Evolutionary conservation across 2,329 filamentous ascomycete species (phyloP).

Genomic region (Penicillium thymicola): DNA sequence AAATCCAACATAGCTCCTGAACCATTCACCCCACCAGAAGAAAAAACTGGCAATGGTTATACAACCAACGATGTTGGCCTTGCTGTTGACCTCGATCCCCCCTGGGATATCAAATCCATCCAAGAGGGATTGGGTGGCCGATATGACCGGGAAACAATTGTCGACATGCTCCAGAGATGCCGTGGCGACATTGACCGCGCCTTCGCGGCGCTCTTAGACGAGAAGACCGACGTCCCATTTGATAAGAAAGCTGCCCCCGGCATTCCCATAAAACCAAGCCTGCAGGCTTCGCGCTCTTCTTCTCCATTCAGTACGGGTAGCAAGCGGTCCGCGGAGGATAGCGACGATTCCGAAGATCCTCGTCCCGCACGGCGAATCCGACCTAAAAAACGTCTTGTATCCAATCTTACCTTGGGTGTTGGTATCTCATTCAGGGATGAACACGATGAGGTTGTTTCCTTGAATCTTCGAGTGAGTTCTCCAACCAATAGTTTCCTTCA

Average conservation of each 20-base stretch:
- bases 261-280: slow-evolving; percentile 30
- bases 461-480: slow-evolving; percentile 33
- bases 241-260: slow-evolving; percentile 22
- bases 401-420: slow-evolving; percentile 36
- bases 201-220: slow-evolving; percentile 52
- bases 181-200: slow-evolving; percentile 54
- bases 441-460: slow-evolving; percentile 38
- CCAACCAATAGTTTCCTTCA: neutral
- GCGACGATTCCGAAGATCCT: slow-evolving; percentile 37
- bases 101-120: slow-evolving; percentile 57
- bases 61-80: slow-evolving; percentile 12
- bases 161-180: slow-evolving; percentile 51
- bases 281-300: slow-evolving; percentile 41
- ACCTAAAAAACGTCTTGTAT: slow-evolving; percentile 33
- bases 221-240: slow-evolving; percentile 31
- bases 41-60: neutral
- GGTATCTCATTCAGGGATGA: slow-evolving; percentile 39
- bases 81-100: slow-evolving; percentile 43
- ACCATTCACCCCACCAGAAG: neutral
- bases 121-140: slow-evolving; percentile 51
- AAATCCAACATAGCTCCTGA: neutral
- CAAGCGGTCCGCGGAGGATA: slow-evolving; percentile 42
- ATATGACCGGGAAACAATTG: slow-evolving; percentile 50
- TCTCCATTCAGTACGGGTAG: slow-evolving; percentile 43
- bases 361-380: slow-evolving; percentile 30